Conservation (phyloP, 768 basidiomycete genomes). For the Podaxis rugospora region DNA sequence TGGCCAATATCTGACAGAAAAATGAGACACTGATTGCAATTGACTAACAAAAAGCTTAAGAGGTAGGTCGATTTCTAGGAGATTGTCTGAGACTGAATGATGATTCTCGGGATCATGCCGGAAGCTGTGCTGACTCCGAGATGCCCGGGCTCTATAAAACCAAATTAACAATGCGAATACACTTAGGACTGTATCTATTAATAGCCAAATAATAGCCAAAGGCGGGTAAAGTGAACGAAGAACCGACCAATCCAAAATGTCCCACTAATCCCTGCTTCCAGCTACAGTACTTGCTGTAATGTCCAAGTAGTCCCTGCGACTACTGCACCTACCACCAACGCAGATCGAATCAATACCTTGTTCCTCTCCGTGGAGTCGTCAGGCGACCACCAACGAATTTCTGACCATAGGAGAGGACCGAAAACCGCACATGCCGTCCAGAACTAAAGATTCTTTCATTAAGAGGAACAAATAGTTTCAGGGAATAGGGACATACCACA, state of each 20-base stretch:
- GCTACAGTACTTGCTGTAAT: not conserved
- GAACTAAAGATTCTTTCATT: constrained; percentile 47
- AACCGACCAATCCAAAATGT: not conserved
- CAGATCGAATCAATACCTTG: not conserved
- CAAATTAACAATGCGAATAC: not conserved
- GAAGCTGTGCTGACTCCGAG: not conserved
- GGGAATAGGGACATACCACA: constrained; percentile 53
- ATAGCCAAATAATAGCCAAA: not conserved
- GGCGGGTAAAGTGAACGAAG: not conserved
- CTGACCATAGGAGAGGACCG: constrained; percentile 82
- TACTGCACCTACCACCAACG: not conserved
- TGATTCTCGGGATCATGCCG: no score
- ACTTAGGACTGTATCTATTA: not conserved
- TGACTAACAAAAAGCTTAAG: no score
- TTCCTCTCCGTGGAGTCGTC: constrained; percentile 17
- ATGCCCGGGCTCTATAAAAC: not conserved
- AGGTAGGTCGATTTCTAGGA: no score
- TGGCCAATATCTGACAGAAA: no score
- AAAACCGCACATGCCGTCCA: constrained; percentile 92
- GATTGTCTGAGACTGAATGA: no score
- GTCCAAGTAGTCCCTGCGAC: constrained; percentile 1
- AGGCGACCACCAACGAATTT: constrained; percentile 70
- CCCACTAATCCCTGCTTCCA: not conserved
- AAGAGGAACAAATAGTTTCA: not conserved
- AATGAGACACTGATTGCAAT: no score